These are phyloP conservation scores for Rhodomyrtus tomentosa DNA, from an alignment of 345 rosid species.

Conservation along the genomic window DNA sequence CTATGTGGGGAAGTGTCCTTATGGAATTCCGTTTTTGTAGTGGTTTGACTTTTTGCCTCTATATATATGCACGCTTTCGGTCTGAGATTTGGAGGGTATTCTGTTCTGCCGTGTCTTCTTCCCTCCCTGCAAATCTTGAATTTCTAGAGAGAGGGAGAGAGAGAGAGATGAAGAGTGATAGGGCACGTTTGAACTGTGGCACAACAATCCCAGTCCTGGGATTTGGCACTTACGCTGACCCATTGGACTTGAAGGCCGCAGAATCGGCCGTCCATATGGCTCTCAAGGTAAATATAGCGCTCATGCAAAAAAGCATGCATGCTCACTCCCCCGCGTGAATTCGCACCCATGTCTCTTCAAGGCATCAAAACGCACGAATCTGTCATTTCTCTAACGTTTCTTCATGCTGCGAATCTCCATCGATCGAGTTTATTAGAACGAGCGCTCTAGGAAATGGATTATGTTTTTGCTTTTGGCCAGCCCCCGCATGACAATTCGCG, in stretches of 20 bases:
- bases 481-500: neutral
- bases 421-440: neutral
- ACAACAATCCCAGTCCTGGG: slow-evolving; percentile 59
- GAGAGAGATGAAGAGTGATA: slow-evolving; percentile 23
- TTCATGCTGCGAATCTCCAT: neutral
- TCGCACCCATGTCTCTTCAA: neutral
- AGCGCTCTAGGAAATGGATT: neutral
- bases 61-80: neutral
- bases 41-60: slow-evolving; percentile 37
- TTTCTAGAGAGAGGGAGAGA: neutral
- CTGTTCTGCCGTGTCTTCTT: neutral
- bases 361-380: neutral
- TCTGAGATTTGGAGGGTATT: neutral
- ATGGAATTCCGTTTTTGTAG: neutral
- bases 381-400: neutral
- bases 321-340: neutral
- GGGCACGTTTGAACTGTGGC: slow-evolving; percentile 47
- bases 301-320: neutral
- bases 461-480: neutral
- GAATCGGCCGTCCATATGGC: slow-evolving; percentile 48
- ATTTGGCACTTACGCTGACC: slow-evolving; percentile 60
- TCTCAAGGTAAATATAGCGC: slow-evolving; percentile 39
- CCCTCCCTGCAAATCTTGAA: neutral
- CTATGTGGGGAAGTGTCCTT: slow-evolving; percentile 11
- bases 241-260: slow-evolving; percentile 30